Evolutionary conservation across 257 asterid species (phyloP).

Genomic region (Vinca minor): DNA sequence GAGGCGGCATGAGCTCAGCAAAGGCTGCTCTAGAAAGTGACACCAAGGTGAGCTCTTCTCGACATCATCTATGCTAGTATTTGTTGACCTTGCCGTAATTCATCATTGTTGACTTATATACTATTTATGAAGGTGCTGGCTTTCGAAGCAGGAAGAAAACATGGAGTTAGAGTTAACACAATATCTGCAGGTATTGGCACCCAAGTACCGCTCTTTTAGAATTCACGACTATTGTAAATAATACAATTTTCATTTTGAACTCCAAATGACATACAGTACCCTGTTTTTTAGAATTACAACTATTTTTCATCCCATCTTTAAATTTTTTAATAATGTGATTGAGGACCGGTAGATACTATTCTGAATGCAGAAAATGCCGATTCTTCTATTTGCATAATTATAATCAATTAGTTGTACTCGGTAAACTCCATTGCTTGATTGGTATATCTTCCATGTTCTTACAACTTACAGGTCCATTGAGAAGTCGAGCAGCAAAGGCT

Average conservation of each 20-base stretch:
- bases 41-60: constrained; percentile 49
- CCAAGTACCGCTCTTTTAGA: neutral
- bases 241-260: neutral
- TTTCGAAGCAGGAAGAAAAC: constrained; percentile 91
- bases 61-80: neutral
- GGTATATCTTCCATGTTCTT: neutral
- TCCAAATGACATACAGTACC: neutral
- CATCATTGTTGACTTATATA: constrained; percentile 6
- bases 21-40: constrained; percentile 97
- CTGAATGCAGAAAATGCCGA: too few species aligned
- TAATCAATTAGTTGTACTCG: too few species aligned
- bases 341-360: too few species aligned
- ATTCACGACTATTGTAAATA: neutral
- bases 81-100: neutral
- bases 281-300: too few species aligned
- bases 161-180: constrained; percentile 77
- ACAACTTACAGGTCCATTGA: constrained; percentile 59
- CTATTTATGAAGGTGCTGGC: constrained; percentile 65
- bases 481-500: constrained; percentile 99
- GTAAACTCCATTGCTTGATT: neutral
- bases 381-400: too few species aligned
- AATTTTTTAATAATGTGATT: too few species aligned
- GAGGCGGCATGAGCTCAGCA: constrained; percentile 97
- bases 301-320: too few species aligned
- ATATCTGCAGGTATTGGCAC: constrained; percentile 78